These are phyloP conservation scores for Pythium coloratum DNA, from an alignment of 352 stramenopile species.

Conservation along the genomic window DNA sequence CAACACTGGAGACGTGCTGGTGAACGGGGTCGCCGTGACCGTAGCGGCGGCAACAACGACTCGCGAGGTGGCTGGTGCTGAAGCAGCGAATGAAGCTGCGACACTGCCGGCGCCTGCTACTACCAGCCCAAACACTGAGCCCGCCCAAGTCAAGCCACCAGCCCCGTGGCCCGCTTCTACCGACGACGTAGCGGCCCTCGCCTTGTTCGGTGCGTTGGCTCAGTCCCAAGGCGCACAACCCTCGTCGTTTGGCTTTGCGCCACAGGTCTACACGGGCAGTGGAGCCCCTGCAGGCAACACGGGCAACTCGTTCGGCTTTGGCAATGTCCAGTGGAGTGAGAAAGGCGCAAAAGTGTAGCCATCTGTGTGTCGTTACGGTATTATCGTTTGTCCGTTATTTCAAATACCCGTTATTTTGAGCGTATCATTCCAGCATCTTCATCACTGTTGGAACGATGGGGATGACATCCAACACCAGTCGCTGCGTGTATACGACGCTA, in stretches of 20 bases:
- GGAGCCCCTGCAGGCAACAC: background rate
- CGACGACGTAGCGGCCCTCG: background rate
- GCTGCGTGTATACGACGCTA: slow-evolving; percentile 34
- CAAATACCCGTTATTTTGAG: background rate
- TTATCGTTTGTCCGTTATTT: background rate
- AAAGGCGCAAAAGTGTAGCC: background rate
- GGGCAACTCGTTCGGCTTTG: background rate
- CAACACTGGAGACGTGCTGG: slow-evolving; percentile 9
- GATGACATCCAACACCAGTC: background rate
- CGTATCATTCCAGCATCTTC: background rate
- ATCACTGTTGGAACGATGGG: background rate
- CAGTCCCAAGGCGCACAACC: background rate
- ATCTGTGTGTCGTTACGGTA: background rate
- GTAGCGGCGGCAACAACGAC: background rate
- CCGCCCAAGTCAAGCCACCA: background rate
- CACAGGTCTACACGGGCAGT: background rate
- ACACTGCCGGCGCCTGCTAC: background rate
- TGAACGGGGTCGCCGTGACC: background rate
- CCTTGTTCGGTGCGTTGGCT: background rate
- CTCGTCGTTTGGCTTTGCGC: background rate
- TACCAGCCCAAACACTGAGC: background rate
- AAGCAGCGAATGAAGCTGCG: background rate
- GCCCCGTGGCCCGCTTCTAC: background rate
- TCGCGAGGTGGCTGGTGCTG: background rate
- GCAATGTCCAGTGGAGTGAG: background rate